Percentiles rank a stretch among this genome's conserved stretches.
Evolutionary conservation across 192 early-diverging fungal species (phyloP).

Genomic region (Entomortierella chlamydospora): DNA sequence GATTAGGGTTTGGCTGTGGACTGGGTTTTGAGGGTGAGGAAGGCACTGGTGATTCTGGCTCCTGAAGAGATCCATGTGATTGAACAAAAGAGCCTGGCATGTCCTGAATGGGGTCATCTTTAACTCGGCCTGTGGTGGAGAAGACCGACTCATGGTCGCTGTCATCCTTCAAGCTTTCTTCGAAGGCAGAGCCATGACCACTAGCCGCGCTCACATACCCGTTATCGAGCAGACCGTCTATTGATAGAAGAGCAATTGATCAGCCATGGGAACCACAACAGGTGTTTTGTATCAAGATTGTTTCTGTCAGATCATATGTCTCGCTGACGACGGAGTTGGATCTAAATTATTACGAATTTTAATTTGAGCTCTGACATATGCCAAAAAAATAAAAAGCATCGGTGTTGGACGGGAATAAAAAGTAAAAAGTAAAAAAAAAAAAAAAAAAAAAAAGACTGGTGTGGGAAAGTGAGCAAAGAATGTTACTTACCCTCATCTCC

Average conservation of each 20-base stretch:
- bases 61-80: constrained; percentile 41
- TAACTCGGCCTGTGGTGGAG: neutral
- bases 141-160: constrained; percentile 55
- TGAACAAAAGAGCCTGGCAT: constrained; percentile 54
- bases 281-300: neutral
- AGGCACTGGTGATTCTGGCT: constrained; percentile 37
- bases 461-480: neutral
- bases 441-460: neutral
- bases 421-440: constrained; percentile 9
- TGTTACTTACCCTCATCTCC: constrained; percentile 29
- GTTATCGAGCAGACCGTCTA: constrained; percentile 53
- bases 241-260: constrained; percentile 17
- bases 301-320: constrained; percentile 13
- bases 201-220: constrained; percentile 80
- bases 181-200: constrained; percentile 68
- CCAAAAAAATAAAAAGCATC: constrained; percentile 22
- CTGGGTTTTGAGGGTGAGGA: neutral
- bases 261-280: neutral
- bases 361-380: constrained; percentile 43
- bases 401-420: neutral
- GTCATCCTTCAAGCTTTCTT: constrained; percentile 47
- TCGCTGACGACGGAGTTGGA: constrained; percentile 16
- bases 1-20: neutral
- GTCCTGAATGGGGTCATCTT: neutral
- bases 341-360: constrained; percentile 28